A percentile compares a stretch with the other conserved stretches of the same genome.
Evolutionary conservation across 257 asterid genomes (phyloP).

Genomic region (Plantago major): DNA sequence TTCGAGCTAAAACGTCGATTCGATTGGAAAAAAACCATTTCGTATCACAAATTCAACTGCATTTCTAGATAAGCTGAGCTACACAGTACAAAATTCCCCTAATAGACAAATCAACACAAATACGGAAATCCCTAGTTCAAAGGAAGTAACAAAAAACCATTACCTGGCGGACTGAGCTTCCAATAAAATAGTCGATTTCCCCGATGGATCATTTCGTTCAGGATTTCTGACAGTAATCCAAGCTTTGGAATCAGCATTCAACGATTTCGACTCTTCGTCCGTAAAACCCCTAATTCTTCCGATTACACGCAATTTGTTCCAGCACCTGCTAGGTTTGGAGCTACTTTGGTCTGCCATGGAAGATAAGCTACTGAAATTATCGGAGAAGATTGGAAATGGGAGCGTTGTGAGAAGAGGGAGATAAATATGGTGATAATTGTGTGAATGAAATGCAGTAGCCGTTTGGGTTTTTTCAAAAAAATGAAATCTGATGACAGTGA

Average conservation of each 20-base stretch:
- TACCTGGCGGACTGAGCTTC: constrained; percentile 47
- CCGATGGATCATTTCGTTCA: constrained; percentile 27
- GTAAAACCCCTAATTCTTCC: constrained; percentile 55
- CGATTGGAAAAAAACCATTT: no score
- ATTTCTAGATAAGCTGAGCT: no score
- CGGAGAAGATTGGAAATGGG: background rate
- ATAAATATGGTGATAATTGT: no score
- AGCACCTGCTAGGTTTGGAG: constrained; percentile 16
- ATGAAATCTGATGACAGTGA: no score
- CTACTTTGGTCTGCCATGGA: constrained; percentile 22
- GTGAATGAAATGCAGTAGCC: no score
- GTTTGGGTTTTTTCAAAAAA: no score
- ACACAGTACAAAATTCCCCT: background rate
- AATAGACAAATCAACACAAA: background rate
- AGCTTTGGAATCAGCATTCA: constrained; percentile 28
- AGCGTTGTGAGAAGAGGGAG: background rate
- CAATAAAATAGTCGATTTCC: constrained; percentile 31
- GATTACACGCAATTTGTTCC: constrained; percentile 41
- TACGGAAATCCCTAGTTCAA: background rate
- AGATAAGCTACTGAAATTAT: background rate
- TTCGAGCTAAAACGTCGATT: no score
- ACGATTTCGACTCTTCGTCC: constrained; percentile 33
- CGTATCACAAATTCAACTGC: no score
- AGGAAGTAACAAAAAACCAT: background rate
- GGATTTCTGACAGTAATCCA: constrained; percentile 46